phyloP scores from a whole-genome alignment of 495 filamentous ascomycete species.

The Pseudotulostoma volvatum region DNA sequence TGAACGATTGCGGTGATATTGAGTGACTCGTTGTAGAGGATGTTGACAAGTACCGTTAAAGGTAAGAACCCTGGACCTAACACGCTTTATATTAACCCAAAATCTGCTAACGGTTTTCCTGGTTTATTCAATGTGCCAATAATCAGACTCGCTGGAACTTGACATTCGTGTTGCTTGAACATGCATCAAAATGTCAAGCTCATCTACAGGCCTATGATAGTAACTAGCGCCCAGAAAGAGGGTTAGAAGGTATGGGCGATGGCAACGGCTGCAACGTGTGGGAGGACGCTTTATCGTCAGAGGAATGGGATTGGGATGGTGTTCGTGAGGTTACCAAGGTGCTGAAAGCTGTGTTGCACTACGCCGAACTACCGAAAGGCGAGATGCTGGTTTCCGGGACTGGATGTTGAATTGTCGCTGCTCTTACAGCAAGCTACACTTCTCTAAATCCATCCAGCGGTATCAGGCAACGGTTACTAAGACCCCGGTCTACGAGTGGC shows the following conservation, averaged over 20 bases:
- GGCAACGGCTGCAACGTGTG: not conserved
- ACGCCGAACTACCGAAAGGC: too few relatives aligned
- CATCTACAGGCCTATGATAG: not conserved
- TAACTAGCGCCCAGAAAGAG: not conserved
- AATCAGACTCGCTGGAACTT: not conserved
- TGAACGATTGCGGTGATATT: not conserved
- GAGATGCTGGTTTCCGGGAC: too few relatives aligned
- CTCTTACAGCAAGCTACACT: too few relatives aligned
- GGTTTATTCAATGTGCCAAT: not conserved
- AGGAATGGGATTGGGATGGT: not conserved
- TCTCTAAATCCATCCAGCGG: too few relatives aligned
- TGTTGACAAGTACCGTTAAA: not conserved
- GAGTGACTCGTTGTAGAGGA: not conserved
- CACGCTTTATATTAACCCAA: not conserved
- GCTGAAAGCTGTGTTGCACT: not conserved
- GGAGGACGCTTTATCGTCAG: not conserved
- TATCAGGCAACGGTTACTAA: too few relatives aligned
- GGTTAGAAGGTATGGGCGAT: not conserved
- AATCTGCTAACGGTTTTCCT: not conserved
- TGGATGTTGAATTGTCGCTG: too few relatives aligned
- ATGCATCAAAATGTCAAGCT: not conserved
- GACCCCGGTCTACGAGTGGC: too few relatives aligned
- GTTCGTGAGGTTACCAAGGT: not conserved
- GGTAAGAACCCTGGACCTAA: not conserved
- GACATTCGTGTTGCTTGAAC: not conserved